Base-by-base conservation (phyloP, 2,329 filamentous ascomycete species). In the Botrytis fragariae region DNA sequence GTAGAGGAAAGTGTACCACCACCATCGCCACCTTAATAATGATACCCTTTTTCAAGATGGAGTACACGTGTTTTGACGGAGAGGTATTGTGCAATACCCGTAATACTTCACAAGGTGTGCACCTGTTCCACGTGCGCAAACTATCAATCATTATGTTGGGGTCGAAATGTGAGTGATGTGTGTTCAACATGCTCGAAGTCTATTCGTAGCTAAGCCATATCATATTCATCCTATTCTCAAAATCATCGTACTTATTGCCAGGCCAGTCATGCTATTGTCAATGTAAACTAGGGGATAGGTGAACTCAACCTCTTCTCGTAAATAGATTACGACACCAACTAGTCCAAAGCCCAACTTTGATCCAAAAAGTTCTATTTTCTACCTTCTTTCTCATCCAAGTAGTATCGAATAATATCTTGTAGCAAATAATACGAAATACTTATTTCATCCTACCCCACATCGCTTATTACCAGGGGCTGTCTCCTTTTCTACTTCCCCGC, bases 1-100 rank as follows among this genome's bases (percentile, higher is more conserved):
- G 72, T 71, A 72, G 76, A 76, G 45, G 75, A 78, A 57, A 75
- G 76, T 78, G 76, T 77, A 75, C 75, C 77, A 76, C 77, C 77
- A 76, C 75, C 78, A 74, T 77, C 65, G 54, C 71, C 71, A 69
- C 71, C 65, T 29, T 69, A 68, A 70, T 72, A n/a, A 68, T 42
- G 42, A 45, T 16, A 54, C 29, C 44, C 35, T 32, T 62, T 68
- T 72, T 35, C 4, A n/a, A 10, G 16, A 72, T 68, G 18, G 39
- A 32, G 32, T 57, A 14, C 22, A 39, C 35, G n/a, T 37, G 9
- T 57, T 68, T 68, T 9, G 48, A 20, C 44, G 35, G 12, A 18
- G 18, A 42, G 16, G 10, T 20, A 35, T 39, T 61, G 20, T 63
- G 22, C 9, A n/a, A 44, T 54, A 25, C 48, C 10, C 48, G 25